These are phyloP conservation scores for Pseudopithomyces chartarum DNA, from an alignment of 2,329 filamentous ascomycete genomes.

Conservation along the genomic window DNA sequence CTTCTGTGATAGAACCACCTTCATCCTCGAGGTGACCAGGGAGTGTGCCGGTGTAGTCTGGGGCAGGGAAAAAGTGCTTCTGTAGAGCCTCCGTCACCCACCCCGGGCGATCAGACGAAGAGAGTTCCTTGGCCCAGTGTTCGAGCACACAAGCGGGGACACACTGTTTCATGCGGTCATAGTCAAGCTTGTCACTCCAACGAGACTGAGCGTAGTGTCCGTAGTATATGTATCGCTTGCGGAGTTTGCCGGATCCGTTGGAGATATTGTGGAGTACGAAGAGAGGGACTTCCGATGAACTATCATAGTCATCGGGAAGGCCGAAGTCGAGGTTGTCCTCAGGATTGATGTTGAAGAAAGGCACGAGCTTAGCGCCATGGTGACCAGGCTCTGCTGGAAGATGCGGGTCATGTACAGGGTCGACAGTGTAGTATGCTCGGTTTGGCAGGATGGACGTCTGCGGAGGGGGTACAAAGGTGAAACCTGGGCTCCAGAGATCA, in stretches of 20 bases:
- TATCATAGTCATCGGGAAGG: slow-evolving; percentile 23
- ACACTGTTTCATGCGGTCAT: slow-evolving; percentile 45
- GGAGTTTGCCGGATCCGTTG: slow-evolving; percentile 1
- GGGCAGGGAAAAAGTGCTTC: slow-evolving; percentile 50
- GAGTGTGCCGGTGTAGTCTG: slow-evolving; percentile 46
- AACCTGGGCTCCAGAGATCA: slow-evolving; percentile 46
- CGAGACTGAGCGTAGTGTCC: slow-evolving; percentile 54
- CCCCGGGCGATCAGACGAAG: slow-evolving; percentile 37
- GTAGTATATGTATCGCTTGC: slow-evolving; percentile 47
- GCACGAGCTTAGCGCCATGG: slow-evolving; percentile 54
- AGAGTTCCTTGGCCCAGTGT: slow-evolving; percentile 48
- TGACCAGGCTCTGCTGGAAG: slow-evolving; percentile 46
- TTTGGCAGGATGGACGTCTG: slow-evolving; percentile 33
- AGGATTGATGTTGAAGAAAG: slow-evolving; percentile 50
- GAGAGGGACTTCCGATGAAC: slow-evolving; percentile 48
- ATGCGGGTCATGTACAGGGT: slow-evolving; percentile 47
- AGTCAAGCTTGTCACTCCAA: slow-evolving; percentile 51
- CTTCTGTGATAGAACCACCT: slow-evolving; percentile 16
- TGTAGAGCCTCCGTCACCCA: slow-evolving; percentile 51
- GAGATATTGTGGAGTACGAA: slow-evolving; percentile 38
- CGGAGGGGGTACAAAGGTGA: slow-evolving; percentile 41
- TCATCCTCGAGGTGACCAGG: slow-evolving; percentile 16
- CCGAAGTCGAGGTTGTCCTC: slow-evolving; percentile 32
- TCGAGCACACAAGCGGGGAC: slow-evolving; percentile 47
- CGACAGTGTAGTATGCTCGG: slow-evolving; percentile 50